Evolutionary conservation across 2,329 filamentous ascomycete species (phyloP).

Genomic region (Fusarium circinatum): DNA sequence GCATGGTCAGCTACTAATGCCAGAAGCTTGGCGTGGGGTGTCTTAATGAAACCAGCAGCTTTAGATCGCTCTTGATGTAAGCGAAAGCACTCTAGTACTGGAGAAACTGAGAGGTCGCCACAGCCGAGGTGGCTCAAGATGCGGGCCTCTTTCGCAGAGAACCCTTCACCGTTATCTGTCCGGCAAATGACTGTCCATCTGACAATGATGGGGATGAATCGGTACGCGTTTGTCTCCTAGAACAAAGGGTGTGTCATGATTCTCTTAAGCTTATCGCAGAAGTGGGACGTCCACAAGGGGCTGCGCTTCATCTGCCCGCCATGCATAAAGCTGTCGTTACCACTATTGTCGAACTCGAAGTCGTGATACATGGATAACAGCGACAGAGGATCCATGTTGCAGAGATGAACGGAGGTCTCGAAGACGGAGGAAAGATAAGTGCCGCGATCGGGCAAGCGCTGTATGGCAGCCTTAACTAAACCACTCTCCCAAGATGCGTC

Average conservation of each 20-base stretch:
- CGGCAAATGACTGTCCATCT: not conserved
- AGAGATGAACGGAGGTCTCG: not conserved
- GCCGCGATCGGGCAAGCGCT: not conserved
- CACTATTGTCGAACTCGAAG: not conserved
- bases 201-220: not conserved
- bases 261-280: not conserved
- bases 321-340: not conserved
- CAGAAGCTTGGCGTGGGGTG: not conserved
- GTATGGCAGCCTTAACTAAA: not conserved
- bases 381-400: not conserved
- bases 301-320: not conserved
- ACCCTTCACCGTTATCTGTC: not conserved
- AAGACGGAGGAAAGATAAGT: not conserved
- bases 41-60: rapidly evolving
- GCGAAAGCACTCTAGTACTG: not conserved
- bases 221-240: not conserved
- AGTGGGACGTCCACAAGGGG: not conserved
- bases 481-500: not conserved
- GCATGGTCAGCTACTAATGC: not conserved
- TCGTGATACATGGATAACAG: not conserved
- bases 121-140: not conserved
- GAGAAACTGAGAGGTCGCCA: not conserved
- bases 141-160: not conserved
- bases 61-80: not conserved
- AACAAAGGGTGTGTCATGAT: slow-evolving; percentile 3